Conservation (phyloP, 768 basidiomycete species). For the Strobilomyces dryophilus region DNA sequence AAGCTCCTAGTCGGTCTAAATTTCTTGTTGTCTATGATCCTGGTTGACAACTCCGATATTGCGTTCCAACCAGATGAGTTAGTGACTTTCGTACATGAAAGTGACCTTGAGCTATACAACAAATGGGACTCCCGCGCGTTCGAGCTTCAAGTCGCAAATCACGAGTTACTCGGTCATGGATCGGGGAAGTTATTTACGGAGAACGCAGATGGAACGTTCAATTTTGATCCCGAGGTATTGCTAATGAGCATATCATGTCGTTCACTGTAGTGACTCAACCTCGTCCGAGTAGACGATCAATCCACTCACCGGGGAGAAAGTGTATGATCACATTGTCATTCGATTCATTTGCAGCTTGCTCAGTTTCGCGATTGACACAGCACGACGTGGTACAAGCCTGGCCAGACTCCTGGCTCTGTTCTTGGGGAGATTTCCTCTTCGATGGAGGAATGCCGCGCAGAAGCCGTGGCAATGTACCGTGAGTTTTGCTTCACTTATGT, state of each 20-base stretch:
- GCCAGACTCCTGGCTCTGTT: slow-evolving; percentile 78
- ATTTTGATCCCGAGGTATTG: slow-evolving; percentile 72
- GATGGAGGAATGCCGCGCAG: slow-evolving; percentile 91
- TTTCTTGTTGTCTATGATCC: neutral
- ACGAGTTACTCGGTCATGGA: slow-evolving; percentile 84
- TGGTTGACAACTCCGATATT: neutral
- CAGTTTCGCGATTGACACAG: slow-evolving; percentile 31
- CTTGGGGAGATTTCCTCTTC: slow-evolving; percentile 87
- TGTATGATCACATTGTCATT: slow-evolving; percentile 40
- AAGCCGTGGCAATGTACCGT: slow-evolving; percentile 82
- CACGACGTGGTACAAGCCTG: slow-evolving; percentile 83
- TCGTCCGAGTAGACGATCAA: slow-evolving; percentile 58
- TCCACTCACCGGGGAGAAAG: slow-evolving; percentile 71
- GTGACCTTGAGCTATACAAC: slow-evolving; percentile 70
- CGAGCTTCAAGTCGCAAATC: slow-evolving; percentile 87
- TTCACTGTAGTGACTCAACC: neutral
- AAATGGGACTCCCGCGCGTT: slow-evolving; percentile 76
- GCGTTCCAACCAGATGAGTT: slow-evolving; percentile 53
- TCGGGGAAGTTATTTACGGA: slow-evolving; percentile 83
- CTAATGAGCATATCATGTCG: slow-evolving; percentile 1
- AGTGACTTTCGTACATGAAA: slow-evolving; percentile 77
- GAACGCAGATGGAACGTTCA: slow-evolving; percentile 67
- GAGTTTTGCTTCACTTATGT: slow-evolving; percentile 23
- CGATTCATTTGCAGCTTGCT: neutral
- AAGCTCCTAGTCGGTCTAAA: slow-evolving; percentile 61